phyloP scores from a whole-genome alignment of 345 rosid species.

The Hirschfeldia incana region DNA sequence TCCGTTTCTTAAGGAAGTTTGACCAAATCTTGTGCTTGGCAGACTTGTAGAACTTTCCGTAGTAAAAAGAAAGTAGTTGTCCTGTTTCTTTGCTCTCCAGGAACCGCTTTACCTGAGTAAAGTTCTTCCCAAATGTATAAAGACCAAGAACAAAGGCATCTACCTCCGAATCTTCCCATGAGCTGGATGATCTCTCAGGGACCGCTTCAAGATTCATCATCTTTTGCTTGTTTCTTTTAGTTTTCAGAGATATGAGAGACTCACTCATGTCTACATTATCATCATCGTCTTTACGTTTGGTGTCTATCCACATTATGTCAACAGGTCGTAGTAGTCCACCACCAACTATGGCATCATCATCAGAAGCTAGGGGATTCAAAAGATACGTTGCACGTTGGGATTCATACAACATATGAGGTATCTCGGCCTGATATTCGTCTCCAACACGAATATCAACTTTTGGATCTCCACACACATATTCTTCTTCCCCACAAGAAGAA shows the following conservation, averaged over 20 bases:
- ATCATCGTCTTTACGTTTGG: conserved; percentile 18
- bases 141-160: conserved; percentile 57
- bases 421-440: conserved; percentile 56
- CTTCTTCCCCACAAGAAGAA: conserved; percentile 33
- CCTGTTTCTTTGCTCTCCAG: conserved; percentile 50
- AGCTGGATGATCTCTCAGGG: conserved; percentile 39
- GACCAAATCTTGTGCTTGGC: conserved; percentile 52
- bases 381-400: conserved; percentile 36
- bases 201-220: conserved; percentile 28
- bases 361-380: conserved; percentile 38
- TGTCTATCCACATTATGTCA: conserved; percentile 47
- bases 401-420: conserved; percentile 54
- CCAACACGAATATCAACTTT: conserved; percentile 55
- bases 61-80: conserved; percentile 54
- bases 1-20: conserved; percentile 43
- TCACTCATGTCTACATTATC: conserved; percentile 33
- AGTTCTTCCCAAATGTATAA: conserved; percentile 56
- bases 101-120: conserved; percentile 45
- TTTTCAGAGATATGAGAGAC: conserved; percentile 40
- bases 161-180: conserved; percentile 52
- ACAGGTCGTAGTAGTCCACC: conserved; percentile 43
- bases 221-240: conserved; percentile 37
- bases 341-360: conserved; percentile 35
- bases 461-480: conserved; percentile 48
- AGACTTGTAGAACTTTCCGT: conserved; percentile 58